phyloP scores from a whole-genome alignment of 768 basidiomycete species.

The Suillus occidentalis region DNA sequence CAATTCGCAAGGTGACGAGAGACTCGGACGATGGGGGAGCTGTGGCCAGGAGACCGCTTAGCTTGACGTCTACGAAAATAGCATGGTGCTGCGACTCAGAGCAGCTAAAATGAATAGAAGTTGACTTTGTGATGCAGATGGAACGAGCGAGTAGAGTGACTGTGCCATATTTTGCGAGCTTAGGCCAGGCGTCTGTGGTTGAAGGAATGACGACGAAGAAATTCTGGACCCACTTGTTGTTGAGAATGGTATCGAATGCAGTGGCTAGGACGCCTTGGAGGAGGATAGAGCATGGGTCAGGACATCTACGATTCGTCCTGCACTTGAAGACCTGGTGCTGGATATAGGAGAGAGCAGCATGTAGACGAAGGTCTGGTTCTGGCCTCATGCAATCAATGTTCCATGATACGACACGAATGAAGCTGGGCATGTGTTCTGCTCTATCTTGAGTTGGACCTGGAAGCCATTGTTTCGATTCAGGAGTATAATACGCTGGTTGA shows the following conservation, averaged over 20 bases:
- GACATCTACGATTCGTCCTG: slow-evolving; percentile 37
- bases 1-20: slow-evolving; percentile 45
- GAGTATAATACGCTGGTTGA: neutral
- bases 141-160: slow-evolving; percentile 59
- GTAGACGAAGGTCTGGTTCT: slow-evolving; percentile 39
- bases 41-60: slow-evolving; percentile 21
- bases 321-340: slow-evolving; percentile 46
- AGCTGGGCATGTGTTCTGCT: slow-evolving; percentile 23
- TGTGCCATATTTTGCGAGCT: slow-evolving; percentile 47
- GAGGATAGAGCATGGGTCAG: slow-evolving; percentile 56
- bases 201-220: slow-evolving; percentile 56
- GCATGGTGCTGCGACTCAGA: slow-evolving; percentile 49
- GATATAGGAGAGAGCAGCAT: slow-evolving; percentile 47
- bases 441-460: neutral
- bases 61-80: slow-evolving; percentile 48
- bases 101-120: slow-evolving; percentile 46
- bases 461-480: neutral
- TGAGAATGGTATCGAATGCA: slow-evolving; percentile 45
- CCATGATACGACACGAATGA: slow-evolving; percentile 59
- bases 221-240: slow-evolving; percentile 55
- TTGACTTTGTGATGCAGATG: slow-evolving; percentile 41
- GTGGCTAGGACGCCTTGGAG: slow-evolving; percentile 58
- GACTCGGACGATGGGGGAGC: slow-evolving; percentile 25
- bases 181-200: slow-evolving; percentile 48
- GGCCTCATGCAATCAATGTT: slow-evolving; percentile 51